Percentiles rank a stretch among this genome's conserved stretches.
Evolutionary conservation across 2,329 filamentous ascomycete species (phyloP).

Genomic region (Trichophaea hybrida): DNA sequence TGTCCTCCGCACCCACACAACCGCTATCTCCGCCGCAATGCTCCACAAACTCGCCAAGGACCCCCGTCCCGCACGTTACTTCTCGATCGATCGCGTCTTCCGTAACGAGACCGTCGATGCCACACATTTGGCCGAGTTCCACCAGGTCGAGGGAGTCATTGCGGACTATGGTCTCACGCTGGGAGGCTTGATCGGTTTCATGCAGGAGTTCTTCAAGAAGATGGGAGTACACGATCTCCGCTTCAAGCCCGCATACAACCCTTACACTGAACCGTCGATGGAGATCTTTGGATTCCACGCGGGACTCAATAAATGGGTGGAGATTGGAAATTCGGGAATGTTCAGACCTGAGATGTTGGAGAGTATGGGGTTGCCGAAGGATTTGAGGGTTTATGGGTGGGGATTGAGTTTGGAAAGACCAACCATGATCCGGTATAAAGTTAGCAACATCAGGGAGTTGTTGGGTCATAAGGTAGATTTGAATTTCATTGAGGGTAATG

Average conservation of each 20-base stretch:
- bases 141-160: constrained; percentile 97
- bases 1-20: constrained; percentile 92
- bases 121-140: constrained; percentile 93
- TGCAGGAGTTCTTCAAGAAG: constrained; percentile 89
- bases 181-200: constrained; percentile 84
- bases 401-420: constrained; percentile 82
- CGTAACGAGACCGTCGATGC: constrained; percentile 94
- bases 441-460: constrained; percentile 81
- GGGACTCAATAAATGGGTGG: constrained; percentile 77
- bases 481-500: constrained; percentile 79
- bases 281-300: constrained; percentile 95
- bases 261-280: constrained; percentile 91
- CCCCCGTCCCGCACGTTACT: constrained; percentile 82
- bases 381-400: constrained; percentile 89
- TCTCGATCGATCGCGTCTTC: constrained; percentile 97
- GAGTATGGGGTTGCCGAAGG: constrained; percentile 80
- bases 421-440: constrained; percentile 79
- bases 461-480: constrained; percentile 92
- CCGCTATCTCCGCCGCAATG: constrained; percentile 78
- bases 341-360: constrained; percentile 97
- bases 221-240: constrained; percentile 79
- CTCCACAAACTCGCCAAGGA: constrained; percentile 75
- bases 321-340: constrained; percentile 98
- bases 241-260: constrained; percentile 96
- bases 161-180: constrained; percentile 88